Conservation (phyloP, 1,284 basidiomycete species). For the Phylloboletellus chloephorus region DNA sequence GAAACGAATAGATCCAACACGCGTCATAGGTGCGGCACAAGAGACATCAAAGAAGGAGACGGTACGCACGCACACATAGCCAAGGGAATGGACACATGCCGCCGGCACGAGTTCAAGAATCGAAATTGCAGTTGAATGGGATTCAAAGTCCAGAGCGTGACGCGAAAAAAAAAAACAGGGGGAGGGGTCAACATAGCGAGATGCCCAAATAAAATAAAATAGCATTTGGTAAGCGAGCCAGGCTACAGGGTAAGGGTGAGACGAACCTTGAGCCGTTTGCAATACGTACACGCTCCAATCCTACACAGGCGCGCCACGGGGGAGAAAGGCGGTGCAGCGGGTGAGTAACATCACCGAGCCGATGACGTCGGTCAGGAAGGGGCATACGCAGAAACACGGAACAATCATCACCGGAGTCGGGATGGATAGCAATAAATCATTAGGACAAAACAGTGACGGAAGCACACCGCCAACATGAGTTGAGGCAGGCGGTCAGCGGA, state of each 20-base stretch:
- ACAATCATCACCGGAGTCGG: slow-evolving; percentile 1
- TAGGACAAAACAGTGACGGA: slow-evolving; percentile 6
- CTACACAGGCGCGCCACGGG: slow-evolving; percentile 34
- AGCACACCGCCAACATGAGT: slow-evolving; percentile 15
- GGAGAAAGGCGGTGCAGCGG: slow-evolving; percentile 4
- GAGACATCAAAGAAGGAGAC: slow-evolving; percentile 1
- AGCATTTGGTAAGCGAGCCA: slow-evolving; percentile 22
- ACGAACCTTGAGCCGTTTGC: slow-evolving; percentile 78
- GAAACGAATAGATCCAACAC: too few relatives aligned
- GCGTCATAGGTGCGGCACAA: slow-evolving; percentile 14
- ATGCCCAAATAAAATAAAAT: slow-evolving; percentile 8
- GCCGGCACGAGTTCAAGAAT: slow-evolving; percentile 22
- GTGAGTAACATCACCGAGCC: slow-evolving; percentile 13
- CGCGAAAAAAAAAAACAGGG: slow-evolving; percentile 2
- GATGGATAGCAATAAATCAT: background rate
- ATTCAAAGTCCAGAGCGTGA: slow-evolving; percentile 14
- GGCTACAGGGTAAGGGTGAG: slow-evolving; percentile 1
- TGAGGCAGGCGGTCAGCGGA: slow-evolving; percentile 4
- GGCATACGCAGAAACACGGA: slow-evolving; percentile 1
- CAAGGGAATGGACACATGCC: too few relatives aligned
- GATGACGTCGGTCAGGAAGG: slow-evolving; percentile 10
- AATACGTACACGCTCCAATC: slow-evolving; percentile 73
- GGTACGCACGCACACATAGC: too few relatives aligned
- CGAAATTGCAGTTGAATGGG: slow-evolving; percentile 23
- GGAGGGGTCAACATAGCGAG: slow-evolving; percentile 1